A percentile compares a stretch with the other conserved stretches of the same genome.
Evolutionary conservation across 306 rosid species (phyloP).

Genomic region (Vachellia collinsii): DNA sequence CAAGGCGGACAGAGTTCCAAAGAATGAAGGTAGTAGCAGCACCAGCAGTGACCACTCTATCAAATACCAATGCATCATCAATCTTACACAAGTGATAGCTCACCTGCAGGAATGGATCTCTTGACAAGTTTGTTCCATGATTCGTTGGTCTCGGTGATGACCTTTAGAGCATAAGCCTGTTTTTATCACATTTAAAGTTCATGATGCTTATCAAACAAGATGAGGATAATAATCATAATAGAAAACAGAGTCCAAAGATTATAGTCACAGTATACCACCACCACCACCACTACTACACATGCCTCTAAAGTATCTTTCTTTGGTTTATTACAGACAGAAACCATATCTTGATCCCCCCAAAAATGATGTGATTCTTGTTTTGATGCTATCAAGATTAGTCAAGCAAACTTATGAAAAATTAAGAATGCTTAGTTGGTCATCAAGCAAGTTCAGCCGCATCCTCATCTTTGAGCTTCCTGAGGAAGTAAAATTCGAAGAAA

Average conservation of each 20-base stretch:
- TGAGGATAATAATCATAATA: background rate
- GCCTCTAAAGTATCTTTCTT: background rate
- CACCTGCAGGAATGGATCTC: constrained; percentile 67
- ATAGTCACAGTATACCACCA: background rate
- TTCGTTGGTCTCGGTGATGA: constrained; percentile 65
- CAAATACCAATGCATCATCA: constrained; percentile 31
- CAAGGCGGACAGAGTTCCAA: background rate
- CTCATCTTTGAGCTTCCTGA: background rate
- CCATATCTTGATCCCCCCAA: background rate
- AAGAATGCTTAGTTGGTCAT: background rate
- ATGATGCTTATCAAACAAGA: background rate
- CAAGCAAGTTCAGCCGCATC: background rate
- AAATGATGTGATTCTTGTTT: background rate
- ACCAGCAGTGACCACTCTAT: constrained; percentile 10
- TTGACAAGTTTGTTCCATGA: constrained; percentile 71
- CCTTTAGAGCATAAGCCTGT: constrained; percentile 66
- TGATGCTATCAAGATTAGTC: background rate
- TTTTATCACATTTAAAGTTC: constrained; percentile 15
- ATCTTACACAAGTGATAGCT: constrained; percentile 55
- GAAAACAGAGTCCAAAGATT: background rate
- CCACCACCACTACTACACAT: background rate
- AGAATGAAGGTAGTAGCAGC: constrained; percentile 13
- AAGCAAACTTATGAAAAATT: background rate
- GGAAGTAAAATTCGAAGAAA: background rate
- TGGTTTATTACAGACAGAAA: background rate